Conservation (phyloP, 2,329 filamentous ascomycete genomes). For the Phyllosticta citribraziliensis region DNA sequence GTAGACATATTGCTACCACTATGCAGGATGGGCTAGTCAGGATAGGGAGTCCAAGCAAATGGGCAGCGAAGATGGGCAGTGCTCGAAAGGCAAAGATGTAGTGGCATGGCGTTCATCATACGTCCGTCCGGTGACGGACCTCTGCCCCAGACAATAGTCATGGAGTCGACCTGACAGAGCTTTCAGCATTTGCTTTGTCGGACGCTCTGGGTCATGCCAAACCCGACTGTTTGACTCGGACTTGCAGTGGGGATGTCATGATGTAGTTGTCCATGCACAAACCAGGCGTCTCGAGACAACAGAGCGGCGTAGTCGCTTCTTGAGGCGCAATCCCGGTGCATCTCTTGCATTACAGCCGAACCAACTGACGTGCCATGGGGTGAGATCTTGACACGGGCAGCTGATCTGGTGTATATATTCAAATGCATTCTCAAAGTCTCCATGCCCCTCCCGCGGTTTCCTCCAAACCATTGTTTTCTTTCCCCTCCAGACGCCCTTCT, state of each 20-base stretch:
- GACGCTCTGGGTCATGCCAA: not conserved
- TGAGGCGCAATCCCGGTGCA: not conserved
- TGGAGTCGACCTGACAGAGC: not conserved
- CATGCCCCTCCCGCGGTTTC: not conserved
- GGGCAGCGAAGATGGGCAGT: not conserved
- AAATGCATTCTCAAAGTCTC: not conserved
- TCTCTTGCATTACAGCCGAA: not conserved
- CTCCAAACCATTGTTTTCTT: not conserved
- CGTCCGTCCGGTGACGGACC: not conserved
- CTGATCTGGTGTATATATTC: not conserved
- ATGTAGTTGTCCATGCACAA: not conserved
- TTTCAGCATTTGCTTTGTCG: not conserved
- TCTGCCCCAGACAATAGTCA: not conserved
- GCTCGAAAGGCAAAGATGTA: not conserved
- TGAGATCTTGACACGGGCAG: not conserved
- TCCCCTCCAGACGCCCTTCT: not conserved
- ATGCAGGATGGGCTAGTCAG: constrained; percentile 25
- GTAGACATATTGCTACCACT: constrained; percentile 23
- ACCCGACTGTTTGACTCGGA: not conserved
- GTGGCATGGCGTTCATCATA: not conserved
- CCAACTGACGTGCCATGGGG: not conserved
- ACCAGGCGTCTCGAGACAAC: not conserved
- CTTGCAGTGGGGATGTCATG: not conserved
- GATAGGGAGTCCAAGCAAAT: constrained; percentile 12
- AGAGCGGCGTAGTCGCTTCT: not conserved